Percentiles rank a stretch among this genome's conserved stretches.
phyloP scores from a whole-genome alignment of 2,329 filamentous ascomycete species.

The Hypomyces perniciosus region DNA sequence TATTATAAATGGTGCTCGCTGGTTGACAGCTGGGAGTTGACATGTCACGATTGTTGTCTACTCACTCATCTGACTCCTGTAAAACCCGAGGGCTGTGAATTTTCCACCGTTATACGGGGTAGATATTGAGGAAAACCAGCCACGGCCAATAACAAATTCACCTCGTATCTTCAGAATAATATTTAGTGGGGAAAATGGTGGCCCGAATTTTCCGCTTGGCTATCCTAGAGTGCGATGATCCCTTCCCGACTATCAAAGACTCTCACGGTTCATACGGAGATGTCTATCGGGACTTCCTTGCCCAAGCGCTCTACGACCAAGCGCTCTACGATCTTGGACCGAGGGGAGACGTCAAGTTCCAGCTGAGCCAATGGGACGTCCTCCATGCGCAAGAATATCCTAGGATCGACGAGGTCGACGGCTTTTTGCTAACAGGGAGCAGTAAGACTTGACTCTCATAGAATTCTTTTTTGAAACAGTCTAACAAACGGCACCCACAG shows the following conservation, averaged over 20 bases:
- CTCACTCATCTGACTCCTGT: too few relatives aligned
- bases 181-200: neutral
- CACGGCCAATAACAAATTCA: neutral
- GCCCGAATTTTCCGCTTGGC: constrained; percentile 11
- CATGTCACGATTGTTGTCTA: too few relatives aligned
- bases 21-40: too few relatives aligned
- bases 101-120: too few relatives aligned
- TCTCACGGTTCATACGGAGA: constrained; percentile 26
- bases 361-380: constrained; percentile 26
- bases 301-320: constrained; percentile 18
- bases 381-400: constrained; percentile 24
- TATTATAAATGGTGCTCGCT: too few relatives aligned
- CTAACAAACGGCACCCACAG: constrained; percentile 11
- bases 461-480: neutral
- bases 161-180: too few relatives aligned
- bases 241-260: constrained; percentile 21
- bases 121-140: neutral
- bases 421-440: constrained; percentile 28
- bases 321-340: constrained; percentile 9
- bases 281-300: constrained; percentile 25
- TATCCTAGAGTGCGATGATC: constrained; percentile 28
- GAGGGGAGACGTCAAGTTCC: constrained; percentile 16
- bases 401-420: constrained; percentile 21
- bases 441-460: constrained; percentile 18
- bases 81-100: too few relatives aligned